A percentile compares a stretch with the other conserved stretches of the same genome.
These are phyloP conservation scores for Uncinocarpus reesii DNA, from an alignment of 2,329 filamentous ascomycete genomes.

Conservation along the genomic window DNA sequence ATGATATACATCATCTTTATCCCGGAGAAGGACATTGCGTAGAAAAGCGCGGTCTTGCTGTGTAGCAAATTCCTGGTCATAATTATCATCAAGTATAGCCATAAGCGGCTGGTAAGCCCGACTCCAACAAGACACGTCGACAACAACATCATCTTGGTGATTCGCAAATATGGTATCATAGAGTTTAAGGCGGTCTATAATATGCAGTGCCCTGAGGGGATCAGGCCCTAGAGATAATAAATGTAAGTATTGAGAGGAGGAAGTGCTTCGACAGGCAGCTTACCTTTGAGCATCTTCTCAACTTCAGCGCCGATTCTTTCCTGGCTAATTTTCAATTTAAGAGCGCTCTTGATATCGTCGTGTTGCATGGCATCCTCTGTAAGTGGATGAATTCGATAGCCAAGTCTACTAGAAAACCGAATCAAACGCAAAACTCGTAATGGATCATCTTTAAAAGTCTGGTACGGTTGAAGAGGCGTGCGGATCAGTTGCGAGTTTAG, in stretches of 20 bases:
- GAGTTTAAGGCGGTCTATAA: conserved; percentile 32
- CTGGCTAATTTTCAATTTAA: conserved; percentile 82
- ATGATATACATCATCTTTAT: conserved; percentile 56
- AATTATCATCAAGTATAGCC: conserved; percentile 32
- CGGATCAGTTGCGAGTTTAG: conserved; percentile 63
- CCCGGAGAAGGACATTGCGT: conserved; percentile 47
- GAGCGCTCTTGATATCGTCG: conserved; percentile 61
- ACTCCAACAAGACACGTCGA: conserved; percentile 52
- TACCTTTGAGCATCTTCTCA: conserved; percentile 80
- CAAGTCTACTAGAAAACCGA: conserved; percentile 75
- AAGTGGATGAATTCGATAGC: conserved; percentile 63
- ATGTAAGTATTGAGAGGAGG: background rate
- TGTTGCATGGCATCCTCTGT: conserved; percentile 67
- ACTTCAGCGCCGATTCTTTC: conserved; percentile 80
- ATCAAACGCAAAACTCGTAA: conserved; percentile 77
- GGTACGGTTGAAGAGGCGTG: conserved; percentile 75
- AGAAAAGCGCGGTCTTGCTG: conserved; percentile 17
- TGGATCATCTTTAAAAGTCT: conserved; percentile 92
- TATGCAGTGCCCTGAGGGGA: conserved; percentile 29
- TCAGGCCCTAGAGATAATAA: conserved; percentile 27
- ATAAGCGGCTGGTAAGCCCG: conserved; percentile 55
- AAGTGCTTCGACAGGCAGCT: conserved; percentile 11
- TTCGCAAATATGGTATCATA: conserved; percentile 36
- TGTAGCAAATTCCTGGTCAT: conserved; percentile 12
- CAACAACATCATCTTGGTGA: conserved; percentile 40